A percentile compares a stretch with the other conserved stretches of the same genome.
Conservation (phyloP, 441 rosid genomes). For the Erysimum pusillum region DNA sequence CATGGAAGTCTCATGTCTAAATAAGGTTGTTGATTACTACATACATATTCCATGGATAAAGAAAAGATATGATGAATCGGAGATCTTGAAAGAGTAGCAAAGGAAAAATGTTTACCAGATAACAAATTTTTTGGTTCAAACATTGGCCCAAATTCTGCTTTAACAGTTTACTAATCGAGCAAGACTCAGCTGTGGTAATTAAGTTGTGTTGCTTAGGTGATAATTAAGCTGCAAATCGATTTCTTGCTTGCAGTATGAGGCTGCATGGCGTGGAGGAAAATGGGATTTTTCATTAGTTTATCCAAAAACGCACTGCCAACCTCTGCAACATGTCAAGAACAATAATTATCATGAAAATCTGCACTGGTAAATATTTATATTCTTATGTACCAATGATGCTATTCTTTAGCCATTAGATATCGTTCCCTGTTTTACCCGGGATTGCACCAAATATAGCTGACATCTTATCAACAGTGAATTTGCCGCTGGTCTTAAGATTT, state of each 20-base stretch:
- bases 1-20: conserved; percentile 23
- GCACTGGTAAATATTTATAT: conserved; percentile 67
- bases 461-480: conserved; percentile 17
- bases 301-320: conserved; percentile 57
- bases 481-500: conserved; percentile 19
- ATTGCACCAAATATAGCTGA: conserved; percentile 24
- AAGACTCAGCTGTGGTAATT: conserved; percentile 1
- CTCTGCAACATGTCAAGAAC: conserved; percentile 60
- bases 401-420: conserved; percentile 22
- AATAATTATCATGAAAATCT: conserved; percentile 81
- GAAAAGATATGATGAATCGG: conserved; percentile 23
- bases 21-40: conserved; percentile 16
- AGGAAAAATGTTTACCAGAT: conserved; percentile 31
- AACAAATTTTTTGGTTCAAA: conserved; percentile 13
- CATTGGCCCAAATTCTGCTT: conserved; percentile 21
- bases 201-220: conserved; percentile 31
- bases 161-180: background rate
- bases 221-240: conserved; percentile 33
- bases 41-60: conserved; percentile 23
- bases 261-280: conserved; percentile 98
- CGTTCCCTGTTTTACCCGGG: conserved; percentile 24
- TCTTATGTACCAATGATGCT: conserved; percentile 18
- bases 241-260: conserved; percentile 78
- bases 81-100: conserved; percentile 25
- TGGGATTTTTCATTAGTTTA: conserved; percentile 92